Evolutionary conservation across 768 basidiomycete genomes (phyloP).

Genomic region (Pisolithus albus): DNA sequence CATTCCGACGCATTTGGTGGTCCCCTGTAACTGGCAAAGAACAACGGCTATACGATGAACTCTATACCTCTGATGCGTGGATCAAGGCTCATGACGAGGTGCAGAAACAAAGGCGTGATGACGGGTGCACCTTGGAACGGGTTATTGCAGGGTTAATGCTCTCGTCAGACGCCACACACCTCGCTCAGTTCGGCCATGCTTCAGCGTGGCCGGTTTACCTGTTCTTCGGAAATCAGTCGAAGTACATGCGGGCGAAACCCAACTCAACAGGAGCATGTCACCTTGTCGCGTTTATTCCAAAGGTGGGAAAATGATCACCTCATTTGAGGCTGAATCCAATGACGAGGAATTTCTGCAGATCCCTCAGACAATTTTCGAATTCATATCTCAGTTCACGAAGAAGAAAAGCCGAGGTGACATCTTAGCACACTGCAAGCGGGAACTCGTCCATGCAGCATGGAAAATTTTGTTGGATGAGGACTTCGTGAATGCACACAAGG

Average conservation of each 20-base stretch:
- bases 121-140: too few relatives aligned
- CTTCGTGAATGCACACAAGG: conserved; percentile 6
- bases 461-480: too few relatives aligned
- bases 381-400: background rate
- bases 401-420: background rate
- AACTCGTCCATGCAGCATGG: conserved; percentile 13
- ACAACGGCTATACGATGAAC: conserved; percentile 18
- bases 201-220: conserved; percentile 37
- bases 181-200: conserved; percentile 25
- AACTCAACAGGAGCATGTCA: conserved; percentile 29
- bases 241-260: background rate
- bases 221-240: conserved; percentile 20
- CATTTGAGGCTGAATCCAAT: background rate
- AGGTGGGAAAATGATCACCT: background rate
- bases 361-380: background rate
- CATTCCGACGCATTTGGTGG: conserved; percentile 21
- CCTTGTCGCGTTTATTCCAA: conserved; percentile 25
- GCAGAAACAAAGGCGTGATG: too few relatives aligned
- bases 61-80: conserved; percentile 30
- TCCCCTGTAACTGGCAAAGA: conserved; percentile 2
- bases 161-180: background rate
- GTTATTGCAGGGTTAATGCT: conserved; percentile 4
- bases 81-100: background rate
- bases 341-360: background rate
- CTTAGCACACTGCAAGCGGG: conserved; percentile 9